Conservation (phyloP, 345 rosid genomes). For the Gossypium rotundifolium region DNA sequence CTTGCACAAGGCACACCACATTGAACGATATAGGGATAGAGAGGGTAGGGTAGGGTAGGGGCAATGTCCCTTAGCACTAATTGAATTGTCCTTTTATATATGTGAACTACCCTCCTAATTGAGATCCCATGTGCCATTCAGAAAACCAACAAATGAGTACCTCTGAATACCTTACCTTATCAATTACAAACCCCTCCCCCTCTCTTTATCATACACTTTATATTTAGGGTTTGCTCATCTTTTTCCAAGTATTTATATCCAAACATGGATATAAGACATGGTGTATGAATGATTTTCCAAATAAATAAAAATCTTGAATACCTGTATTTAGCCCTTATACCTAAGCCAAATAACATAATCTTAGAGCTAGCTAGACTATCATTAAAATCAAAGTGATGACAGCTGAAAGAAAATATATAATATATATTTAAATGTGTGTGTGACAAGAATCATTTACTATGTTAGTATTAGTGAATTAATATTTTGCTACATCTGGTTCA, state of each 20-base stretch:
- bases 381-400: too few species aligned
- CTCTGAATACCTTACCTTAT: neutral
- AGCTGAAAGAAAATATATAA: too few species aligned
- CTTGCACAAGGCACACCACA: conserved; percentile 18
- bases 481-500: neutral
- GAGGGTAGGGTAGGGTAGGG: conserved; percentile 13
- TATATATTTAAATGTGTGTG: neutral
- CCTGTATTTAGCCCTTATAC: too few species aligned
- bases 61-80: conserved; percentile 22
- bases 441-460: conserved; percentile 1
- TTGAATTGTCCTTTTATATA: conserved; percentile 34
- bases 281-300: too few species aligned
- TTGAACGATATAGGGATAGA: conserved; percentile 19
- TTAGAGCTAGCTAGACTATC: too few species aligned
- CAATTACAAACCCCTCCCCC: neutral
- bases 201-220: neutral
- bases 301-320: too few species aligned
- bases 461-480: neutral
- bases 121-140: conserved; percentile 4
- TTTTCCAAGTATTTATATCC: too few species aligned
- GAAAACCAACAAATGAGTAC: conserved; percentile 3
- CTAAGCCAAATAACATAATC: too few species aligned
- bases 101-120: conserved; percentile 12
- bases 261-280: too few species aligned
- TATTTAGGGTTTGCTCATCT: neutral